Conservation (phyloP, 179 eudicot genomes). For the Monotropa hypopitys region DNA sequence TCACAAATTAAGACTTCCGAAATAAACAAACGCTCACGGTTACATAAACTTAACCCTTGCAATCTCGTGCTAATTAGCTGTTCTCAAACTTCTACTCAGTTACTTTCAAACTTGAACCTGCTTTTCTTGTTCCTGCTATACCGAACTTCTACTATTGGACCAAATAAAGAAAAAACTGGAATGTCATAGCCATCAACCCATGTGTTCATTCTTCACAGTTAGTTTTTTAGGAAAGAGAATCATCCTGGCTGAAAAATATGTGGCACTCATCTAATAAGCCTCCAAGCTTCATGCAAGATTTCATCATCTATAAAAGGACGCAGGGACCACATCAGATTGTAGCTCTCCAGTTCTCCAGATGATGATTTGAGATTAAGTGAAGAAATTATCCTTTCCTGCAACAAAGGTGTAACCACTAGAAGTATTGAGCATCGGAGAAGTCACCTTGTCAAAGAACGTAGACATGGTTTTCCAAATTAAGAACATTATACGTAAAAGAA, state of each 20-base stretch:
- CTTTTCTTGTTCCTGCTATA: not conserved
- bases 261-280: conserved; percentile 15
- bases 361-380: conserved; percentile 36
- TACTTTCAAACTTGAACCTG: not conserved
- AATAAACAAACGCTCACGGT: not conserved
- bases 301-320: conserved; percentile 53
- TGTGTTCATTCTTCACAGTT: not conserved
- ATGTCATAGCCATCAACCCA: not conserved
- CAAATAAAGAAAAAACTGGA: not conserved
- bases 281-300: conserved; percentile 47
- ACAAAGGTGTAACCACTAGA: not conserved
- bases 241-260: not conserved
- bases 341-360: conserved; percentile 46
- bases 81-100: not conserved
- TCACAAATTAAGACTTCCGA: not conserved
- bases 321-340: conserved; percentile 61
- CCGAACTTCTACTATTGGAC: not conserved
- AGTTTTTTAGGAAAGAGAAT: not conserved
- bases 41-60: not conserved
- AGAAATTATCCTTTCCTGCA: conserved; percentile 42
- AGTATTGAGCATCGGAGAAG: not conserved
- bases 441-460: not conserved
- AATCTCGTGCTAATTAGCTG: not conserved
- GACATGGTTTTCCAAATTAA: not conserved
- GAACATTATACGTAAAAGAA: not conserved